Evolutionary conservation across 176 grass and related monocot species (phyloP), one percentile per base, ranked within the genome.

Genomic region (Poa pratensis): DNA sequence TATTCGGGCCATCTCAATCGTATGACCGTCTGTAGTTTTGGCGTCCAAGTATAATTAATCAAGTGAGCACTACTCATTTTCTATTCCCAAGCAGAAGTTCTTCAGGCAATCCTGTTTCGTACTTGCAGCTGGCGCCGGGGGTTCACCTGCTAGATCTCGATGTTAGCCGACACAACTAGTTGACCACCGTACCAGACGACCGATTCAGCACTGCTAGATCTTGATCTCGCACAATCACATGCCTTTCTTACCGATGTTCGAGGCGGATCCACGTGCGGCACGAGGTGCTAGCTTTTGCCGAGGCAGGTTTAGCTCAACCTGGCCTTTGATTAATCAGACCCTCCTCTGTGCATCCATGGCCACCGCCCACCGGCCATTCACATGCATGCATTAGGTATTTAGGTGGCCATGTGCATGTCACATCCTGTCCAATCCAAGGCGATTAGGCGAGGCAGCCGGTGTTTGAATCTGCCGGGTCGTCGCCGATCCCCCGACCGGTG

Each of bases 241-340:
- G 12, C 11, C 40, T 45, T 46, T 24, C 42, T 73, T 14, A 13
- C 50, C 18, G 28, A 57, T 8, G 10, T 2, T 4, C 1, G 9
- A 15, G 66, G 66, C 50, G 34, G 65, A 59, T 57, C 79, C 66
- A 82, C 80, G 15, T 82, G 34, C 51, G 66, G 28, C 80, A 82
- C 80, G 80, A 58, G 80, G 0, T 19, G 17, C 43, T 16, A 49
- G 40, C 40, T n/a, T 46, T 46, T 46, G 39, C n/a, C 37, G 39
- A 7, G 4, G 10, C 37, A 45, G 16, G 8, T 9, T 50, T 15
- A 15, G 10, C 54, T 32, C 10, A 43, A 43, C 51, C 4, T 76
- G 16, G 19, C 40, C 78, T 66, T 80, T 9, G 64, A 69, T 26
- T 63, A 54, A 52, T 22, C 34, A 3, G 45, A 46, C 14, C 48